Percentiles rank a stretch among this genome's conserved stretches.
phyloP scores from a whole-genome alignment of 2,329 filamentous ascomycete genomes.

The Sclerotiophoma versabilis region DNA sequence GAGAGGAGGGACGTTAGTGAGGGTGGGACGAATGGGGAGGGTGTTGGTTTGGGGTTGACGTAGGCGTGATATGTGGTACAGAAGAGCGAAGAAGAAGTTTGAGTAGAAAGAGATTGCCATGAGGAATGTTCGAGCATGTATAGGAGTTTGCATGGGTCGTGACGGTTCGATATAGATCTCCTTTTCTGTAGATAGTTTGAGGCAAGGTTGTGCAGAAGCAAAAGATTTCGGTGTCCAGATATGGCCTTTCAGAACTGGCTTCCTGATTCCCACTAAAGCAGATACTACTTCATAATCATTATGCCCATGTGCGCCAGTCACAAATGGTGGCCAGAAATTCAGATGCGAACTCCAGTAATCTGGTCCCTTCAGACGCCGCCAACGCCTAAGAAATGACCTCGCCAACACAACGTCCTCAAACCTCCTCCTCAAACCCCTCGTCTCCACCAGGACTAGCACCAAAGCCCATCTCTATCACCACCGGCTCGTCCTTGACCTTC shows the following conservation, averaged over 20 bases:
- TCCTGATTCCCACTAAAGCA: background rate
- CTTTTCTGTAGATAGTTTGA: slow-evolving; percentile 16
- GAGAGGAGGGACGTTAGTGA: slow-evolving; percentile 12
- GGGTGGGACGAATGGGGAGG: slow-evolving; percentile 15
- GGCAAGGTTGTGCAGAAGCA: background rate
- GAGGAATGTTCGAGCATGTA: background rate
- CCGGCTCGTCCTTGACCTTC: background rate
- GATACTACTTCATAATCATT: background rate
- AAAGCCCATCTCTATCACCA: background rate
- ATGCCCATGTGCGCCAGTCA: no score
- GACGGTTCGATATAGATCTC: slow-evolving; percentile 1
- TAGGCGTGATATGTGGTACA: background rate
- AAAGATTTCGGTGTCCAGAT: background rate
- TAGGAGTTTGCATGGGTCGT: slow-evolving; percentile 3
- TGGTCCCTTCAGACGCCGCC: background rate
- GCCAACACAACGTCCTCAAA: background rate
- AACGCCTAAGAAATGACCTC: background rate
- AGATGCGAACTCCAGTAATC: no score
- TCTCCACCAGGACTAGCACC: no score
- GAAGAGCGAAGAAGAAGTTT: no score
- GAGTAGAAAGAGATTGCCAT: background rate
- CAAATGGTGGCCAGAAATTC: no score
- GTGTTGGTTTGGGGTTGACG: slow-evolving; percentile 8
- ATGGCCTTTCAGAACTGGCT: background rate
- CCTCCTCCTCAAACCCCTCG: no score